A percentile compares a stretch with the other conserved stretches of the same genome.
These are phyloP conservation scores for Isabelozyma heimii DNA, from an alignment of 805 yeast species.

Conservation along the genomic window DNA sequence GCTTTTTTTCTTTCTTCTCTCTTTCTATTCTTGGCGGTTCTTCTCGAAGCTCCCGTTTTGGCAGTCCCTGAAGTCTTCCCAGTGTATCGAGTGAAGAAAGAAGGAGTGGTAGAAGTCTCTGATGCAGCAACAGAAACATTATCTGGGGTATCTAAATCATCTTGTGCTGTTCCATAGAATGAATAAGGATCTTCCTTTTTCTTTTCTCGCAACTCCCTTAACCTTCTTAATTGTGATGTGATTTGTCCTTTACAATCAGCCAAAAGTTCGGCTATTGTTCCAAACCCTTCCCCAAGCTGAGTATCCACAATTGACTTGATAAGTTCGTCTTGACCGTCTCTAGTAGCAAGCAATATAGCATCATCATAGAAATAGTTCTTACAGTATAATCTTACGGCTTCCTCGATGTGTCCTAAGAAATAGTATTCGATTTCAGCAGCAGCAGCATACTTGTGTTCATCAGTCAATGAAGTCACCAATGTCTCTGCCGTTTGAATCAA, in stretches of 20 bases:
- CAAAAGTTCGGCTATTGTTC: constrained; percentile 76
- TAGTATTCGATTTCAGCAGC: constrained; percentile 75
- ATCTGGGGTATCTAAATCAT: constrained; percentile 74
- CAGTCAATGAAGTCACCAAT: constrained; percentile 58
- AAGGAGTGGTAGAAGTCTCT: constrained; percentile 87
- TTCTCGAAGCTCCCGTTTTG: constrained; percentile 90
- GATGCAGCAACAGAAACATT: constrained; percentile 94
- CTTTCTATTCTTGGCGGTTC: constrained; percentile 87
- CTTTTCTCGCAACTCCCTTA: constrained; percentile 81
- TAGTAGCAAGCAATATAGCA: constrained; percentile 66
- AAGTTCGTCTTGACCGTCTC: constrained; percentile 42
- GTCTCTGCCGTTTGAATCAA: constrained; percentile 51
- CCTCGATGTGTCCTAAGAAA: constrained; percentile 58
- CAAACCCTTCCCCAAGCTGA: constrained; percentile 83
- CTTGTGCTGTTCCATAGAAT: constrained; percentile 69
- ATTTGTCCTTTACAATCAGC: constrained; percentile 93
- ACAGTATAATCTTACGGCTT: constrained; percentile 67
- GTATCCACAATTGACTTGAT: constrained; percentile 64
- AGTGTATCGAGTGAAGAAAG: constrained; percentile 92
- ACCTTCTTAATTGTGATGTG: constrained; percentile 75
- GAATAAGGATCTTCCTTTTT: constrained; percentile 82
- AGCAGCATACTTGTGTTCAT: constrained; percentile 69
- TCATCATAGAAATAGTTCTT: constrained; percentile 71
- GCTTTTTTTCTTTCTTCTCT: constrained; percentile 96
- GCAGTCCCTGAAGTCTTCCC: constrained; percentile 97